Percentiles rank a stretch among this genome's conserved stretches.
These are phyloP conservation scores for Aspergillus clavatus DNA, from an alignment of 2,329 filamentous ascomycete species.

Conservation along the genomic window DNA sequence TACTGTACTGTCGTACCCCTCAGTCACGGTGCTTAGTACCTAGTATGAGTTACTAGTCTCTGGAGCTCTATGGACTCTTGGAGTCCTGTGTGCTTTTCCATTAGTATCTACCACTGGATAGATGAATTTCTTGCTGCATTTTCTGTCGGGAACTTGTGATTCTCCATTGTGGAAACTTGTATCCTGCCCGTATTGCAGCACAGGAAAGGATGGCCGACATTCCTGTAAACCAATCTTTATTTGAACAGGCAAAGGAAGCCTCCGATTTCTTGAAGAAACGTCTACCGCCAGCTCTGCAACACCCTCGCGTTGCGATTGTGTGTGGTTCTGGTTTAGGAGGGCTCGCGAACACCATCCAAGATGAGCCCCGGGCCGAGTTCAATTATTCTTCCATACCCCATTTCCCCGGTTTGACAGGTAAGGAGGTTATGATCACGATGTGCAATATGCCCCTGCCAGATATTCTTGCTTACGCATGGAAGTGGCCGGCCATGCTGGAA, in stretches of 20 bases:
- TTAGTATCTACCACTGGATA: no score
- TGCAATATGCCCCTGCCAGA: not conserved
- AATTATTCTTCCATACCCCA: slow-evolving; percentile 57
- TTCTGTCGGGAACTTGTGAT: no score
- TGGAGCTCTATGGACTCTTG: no score
- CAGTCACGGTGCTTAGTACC: no score
- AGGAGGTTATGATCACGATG: not conserved
- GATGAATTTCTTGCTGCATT: no score
- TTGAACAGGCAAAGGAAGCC: slow-evolving; percentile 44
- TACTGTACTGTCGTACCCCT: no score
- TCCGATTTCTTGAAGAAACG: slow-evolving; percentile 46
- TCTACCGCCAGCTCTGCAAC: slow-evolving; percentile 48
- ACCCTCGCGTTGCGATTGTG: slow-evolving; percentile 57
- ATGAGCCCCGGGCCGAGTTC: slow-evolving; percentile 48
- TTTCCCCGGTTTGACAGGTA: slow-evolving; percentile 58
- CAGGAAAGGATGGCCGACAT: slow-evolving; percentile 11
- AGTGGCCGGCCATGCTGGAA: slow-evolving; percentile 59
- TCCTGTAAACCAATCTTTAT: slow-evolving; percentile 13
- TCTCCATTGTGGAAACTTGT: no score
- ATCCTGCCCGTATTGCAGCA: not conserved
- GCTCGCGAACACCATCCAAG: slow-evolving; percentile 53
- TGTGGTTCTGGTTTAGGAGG: slow-evolving; percentile 62
- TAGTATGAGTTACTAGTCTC: no score
- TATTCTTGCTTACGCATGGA: slow-evolving; percentile 10
- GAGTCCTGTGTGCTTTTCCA: no score